Base-by-base conservation (phyloP, 148 eudicot species). In the Dianthus caryophyllus region DNA sequence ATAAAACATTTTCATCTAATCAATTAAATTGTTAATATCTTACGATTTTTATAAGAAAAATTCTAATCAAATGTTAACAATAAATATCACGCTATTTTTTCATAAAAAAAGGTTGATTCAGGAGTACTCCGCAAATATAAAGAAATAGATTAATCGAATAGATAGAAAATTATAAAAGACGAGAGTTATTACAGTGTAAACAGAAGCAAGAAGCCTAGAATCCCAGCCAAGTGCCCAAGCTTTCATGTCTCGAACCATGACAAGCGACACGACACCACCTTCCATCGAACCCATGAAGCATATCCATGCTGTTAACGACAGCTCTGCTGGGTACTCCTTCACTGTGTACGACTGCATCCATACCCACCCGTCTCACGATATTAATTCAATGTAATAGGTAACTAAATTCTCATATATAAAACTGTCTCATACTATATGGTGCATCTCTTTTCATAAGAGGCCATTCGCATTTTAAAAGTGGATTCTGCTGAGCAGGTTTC, bases 201-300 rank as follows among this genome's bases (percentile, higher is more conserved):
- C 75, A 25, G 85, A 67, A 72, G 87, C 87, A 51, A 85, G 83
- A 41, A 85, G 87, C 54, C 83, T 72, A 14, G 87, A 83, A 61
- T 85, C 84, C 83, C 81, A 85, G 12, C 89, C 89, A 41, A 85
- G 77, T 0, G 72, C 69, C 89, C 89, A 85, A 15, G 78, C 81
- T 44, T 71, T 80, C 69, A 76, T 74, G 71, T 77, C 80, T 24
- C 80, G 76, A 5, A 80, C 84, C 26, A 77, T 47, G 1, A 66
- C 80, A 6, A 85, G 71, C 17, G 89, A 61, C 8, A 85, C 77
- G 1, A 73, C 89, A 0, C 76, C 75, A 29, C 87, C 84, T 71
- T 73, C 76, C 17, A 75, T 61, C 7, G 87, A 48, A 3, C 89
- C 89, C 81, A 83, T 72, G 47, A 83, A 49, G 71, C 89, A 85